A percentile compares a stretch with the other conserved stretches of the same genome.
Conservation (phyloP, 2,329 filamentous ascomycete genomes). For the Ascochyta clinopodiicola region DNA sequence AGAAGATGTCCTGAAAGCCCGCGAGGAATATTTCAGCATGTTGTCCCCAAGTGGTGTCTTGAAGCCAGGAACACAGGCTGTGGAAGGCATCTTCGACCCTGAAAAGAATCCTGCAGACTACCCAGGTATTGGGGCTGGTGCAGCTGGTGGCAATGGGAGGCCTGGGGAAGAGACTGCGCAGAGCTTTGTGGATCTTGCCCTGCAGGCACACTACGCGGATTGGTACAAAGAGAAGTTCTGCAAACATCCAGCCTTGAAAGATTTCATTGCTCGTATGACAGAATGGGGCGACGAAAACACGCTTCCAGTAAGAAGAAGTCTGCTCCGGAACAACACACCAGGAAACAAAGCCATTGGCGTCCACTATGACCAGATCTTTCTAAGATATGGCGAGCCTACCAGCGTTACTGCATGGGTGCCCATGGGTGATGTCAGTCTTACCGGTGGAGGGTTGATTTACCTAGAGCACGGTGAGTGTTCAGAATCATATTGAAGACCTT, state of each 20-base stretch:
- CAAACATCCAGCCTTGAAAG: constrained; percentile 58
- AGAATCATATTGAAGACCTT: not conserved
- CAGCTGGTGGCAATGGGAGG: constrained; percentile 52
- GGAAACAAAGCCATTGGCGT: constrained; percentile 65
- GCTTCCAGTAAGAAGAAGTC: constrained; percentile 55
- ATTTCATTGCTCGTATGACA: constrained; percentile 60
- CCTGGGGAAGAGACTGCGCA: constrained; percentile 53
- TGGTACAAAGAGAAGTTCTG: constrained; percentile 61
- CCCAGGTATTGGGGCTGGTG: constrained; percentile 63
- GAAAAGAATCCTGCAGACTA: constrained; percentile 53
- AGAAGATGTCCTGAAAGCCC: constrained; percentile 59
- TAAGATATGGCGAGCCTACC: constrained; percentile 62
- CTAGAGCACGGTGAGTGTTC: constrained; percentile 55
- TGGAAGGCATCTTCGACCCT: constrained; percentile 62
- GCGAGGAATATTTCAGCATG: constrained; percentile 61
- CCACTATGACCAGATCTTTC: constrained; percentile 67
- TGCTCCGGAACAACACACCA: constrained; percentile 64
- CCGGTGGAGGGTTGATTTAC: constrained; percentile 66
- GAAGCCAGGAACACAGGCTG: constrained; percentile 58
- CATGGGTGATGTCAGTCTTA: constrained; percentile 60
- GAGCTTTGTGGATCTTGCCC: constrained; percentile 58
- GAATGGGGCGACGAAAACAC: constrained; percentile 60
- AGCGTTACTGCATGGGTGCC: constrained; percentile 65
- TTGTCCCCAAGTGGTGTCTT: constrained; percentile 64
- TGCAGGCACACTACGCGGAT: constrained; percentile 58